phyloP scores from a whole-genome alignment of 2,329 filamentous ascomycete species.

The Fusarium cicatricum region DNA sequence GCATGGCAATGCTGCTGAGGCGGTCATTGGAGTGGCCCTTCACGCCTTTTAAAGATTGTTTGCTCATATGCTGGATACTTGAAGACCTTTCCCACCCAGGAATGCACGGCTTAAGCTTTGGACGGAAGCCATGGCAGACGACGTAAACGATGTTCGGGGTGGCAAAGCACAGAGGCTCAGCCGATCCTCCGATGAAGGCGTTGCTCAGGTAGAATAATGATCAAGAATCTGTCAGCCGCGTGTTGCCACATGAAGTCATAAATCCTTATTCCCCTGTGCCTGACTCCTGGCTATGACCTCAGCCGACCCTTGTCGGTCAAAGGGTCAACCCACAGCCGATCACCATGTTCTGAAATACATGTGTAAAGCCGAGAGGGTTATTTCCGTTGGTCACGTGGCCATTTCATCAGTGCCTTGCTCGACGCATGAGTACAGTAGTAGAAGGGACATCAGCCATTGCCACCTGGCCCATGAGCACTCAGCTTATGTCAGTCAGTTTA shows the following conservation, averaged over 20 bases:
- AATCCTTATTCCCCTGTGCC: neutral
- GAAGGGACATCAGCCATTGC: too few relatives aligned
- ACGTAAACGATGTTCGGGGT: neutral
- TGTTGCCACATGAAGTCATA: constrained; percentile 3
- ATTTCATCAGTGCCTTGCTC: too few relatives aligned
- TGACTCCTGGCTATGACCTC: neutral
- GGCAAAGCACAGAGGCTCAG: neutral
- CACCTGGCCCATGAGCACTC: too few relatives aligned
- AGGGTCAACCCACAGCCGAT: neutral
- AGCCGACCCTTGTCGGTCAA: neutral
- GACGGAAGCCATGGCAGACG: neutral
- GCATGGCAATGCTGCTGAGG: neutral
- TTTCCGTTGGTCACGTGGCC: too few relatives aligned
- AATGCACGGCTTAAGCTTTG: neutral
- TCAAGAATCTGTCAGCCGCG: neutral
- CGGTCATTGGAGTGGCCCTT: neutral
- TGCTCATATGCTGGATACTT: neutral
- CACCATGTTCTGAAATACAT: neutral
- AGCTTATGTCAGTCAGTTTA: too few relatives aligned
- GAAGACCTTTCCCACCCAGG: neutral
- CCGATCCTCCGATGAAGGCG: neutral
- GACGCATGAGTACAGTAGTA: too few relatives aligned
- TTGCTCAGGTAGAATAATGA: neutral
- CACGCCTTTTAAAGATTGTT: too few relatives aligned
- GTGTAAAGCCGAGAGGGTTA: too few relatives aligned